Base-by-base conservation (phyloP, 176 grass and related monocot species). In the Carex myosuroides region DNA sequence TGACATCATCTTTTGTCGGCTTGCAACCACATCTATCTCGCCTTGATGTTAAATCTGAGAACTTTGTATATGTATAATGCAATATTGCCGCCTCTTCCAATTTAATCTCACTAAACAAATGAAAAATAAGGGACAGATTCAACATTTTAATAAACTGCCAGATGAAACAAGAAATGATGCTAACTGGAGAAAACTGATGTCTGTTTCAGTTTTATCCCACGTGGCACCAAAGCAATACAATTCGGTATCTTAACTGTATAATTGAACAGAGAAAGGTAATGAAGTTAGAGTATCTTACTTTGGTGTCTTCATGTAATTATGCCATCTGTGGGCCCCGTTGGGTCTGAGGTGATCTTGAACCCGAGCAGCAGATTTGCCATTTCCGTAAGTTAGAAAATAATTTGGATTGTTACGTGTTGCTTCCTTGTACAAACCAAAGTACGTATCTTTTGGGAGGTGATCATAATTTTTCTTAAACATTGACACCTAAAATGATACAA, bases 391-490 rank as follows among this genome's bases (percentile, higher is more conserved):
- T 41, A 98, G 89, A 83, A 98, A 98, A 73, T 98, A 98, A 81
- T 98, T 98, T 83, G 95, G 95, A 87, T 98, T 98, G 79, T 91
- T 90, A 64, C 91, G 92, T 74, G 95, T 95, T 87, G 95, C 95
- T 94, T 98, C 92, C 85, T 98, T 98, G 85, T 98, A 98, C n/a
- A 98, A 87, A 2, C 95, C 95, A 78, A 98, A 98, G 86, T 98
- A 98, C 70, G 95, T 98, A 84, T 98, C 95, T 88, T 98, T 98
- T 32, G 95, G 95, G 35, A 98, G 92, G 91, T 98, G 95, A 76
- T 98, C 95, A 84, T 98, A 98, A 85, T 98, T 98, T 42, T 98
- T 98, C 86, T 98, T 98, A 89, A 98, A 98, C 95, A 95, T 98
- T 16, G 95, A 98, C 64, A 98, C 92, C 95, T 98, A 73, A 33